A percentile compares a stretch with the other conserved stretches of the same genome.
Evolutionary conservation across 31 red algal genomes (phyloP).

Genomic region (Asparagopsis taxiformis): DNA sequence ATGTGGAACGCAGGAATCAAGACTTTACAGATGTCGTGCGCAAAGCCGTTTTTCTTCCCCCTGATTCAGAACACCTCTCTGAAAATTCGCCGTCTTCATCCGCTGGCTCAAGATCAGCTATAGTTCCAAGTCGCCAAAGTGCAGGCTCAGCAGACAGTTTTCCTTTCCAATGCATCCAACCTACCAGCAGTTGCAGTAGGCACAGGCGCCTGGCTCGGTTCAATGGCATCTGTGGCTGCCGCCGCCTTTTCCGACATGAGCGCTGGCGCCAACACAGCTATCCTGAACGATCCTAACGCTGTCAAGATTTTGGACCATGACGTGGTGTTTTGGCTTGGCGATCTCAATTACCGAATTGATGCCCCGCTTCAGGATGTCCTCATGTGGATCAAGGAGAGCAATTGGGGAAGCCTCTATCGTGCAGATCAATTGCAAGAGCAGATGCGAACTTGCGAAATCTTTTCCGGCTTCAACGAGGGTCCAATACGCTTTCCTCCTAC

Average conservation of each 20-base stretch:
- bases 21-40: conserved; percentile 87
- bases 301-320: conserved; percentile 85
- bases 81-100: background rate
- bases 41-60: conserved; percentile 77
- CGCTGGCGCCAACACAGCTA: conserved; percentile 31
- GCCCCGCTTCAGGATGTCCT: conserved; percentile 68
- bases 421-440: conserved; percentile 80
- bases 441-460: conserved; percentile 50
- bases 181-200: conserved; percentile 7
- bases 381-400: conserved; percentile 46
- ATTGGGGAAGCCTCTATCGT: conserved; percentile 65
- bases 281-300: conserved; percentile 41
- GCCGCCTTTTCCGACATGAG: conserved; percentile 45
- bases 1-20: conserved; percentile 86
- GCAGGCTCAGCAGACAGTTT: too few relatives aligned
- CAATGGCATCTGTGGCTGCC: conserved; percentile 52
- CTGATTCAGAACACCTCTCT: conserved; percentile 1
- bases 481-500: conserved; percentile 85
- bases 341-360: conserved; percentile 96
- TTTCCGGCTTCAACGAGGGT: conserved; percentile 86
- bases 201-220: conserved; percentile 15
- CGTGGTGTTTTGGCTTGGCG: conserved; percentile 96
- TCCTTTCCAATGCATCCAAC: too few relatives aligned
- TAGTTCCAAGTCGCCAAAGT: background rate
- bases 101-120: background rate